phyloP scores from a whole-genome alignment of 1,139 yeast species.

The Zygosaccharomyces pseudobailii region DNA sequence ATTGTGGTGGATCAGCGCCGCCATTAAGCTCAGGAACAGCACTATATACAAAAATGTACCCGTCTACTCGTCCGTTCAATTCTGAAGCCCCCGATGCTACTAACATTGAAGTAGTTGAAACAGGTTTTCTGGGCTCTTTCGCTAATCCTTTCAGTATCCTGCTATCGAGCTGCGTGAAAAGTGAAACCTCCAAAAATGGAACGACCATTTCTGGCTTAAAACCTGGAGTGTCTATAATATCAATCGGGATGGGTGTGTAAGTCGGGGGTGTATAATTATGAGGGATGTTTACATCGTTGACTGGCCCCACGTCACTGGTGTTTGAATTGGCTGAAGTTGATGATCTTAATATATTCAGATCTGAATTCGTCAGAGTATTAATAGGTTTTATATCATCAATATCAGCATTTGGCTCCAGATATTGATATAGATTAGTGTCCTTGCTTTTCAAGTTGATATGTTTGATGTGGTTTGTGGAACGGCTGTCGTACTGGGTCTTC shows the following conservation, averaged over 20 bases:
- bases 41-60: constrained; percentile 63
- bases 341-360: constrained; percentile 9
- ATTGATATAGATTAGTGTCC: constrained; percentile 11
- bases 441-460: constrained; percentile 15
- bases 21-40: constrained; percentile 52
- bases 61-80: constrained; percentile 67
- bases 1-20: constrained; percentile 45
- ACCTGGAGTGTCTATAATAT: constrained; percentile 68
- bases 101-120: constrained; percentile 59
- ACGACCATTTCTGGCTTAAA: constrained; percentile 60
- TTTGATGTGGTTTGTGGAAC: constrained; percentile 19
- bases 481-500: constrained; percentile 16
- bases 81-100: constrained; percentile 79
- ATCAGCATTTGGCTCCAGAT: constrained; percentile 6
- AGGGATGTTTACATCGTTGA: constrained; percentile 11
- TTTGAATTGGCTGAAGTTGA: constrained; percentile 1
- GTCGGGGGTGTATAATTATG: constrained; percentile 40
- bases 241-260: constrained; percentile 57
- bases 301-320: not conserved
- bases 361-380: constrained; percentile 24
- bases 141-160: constrained; percentile 59
- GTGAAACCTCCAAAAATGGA: constrained; percentile 68
- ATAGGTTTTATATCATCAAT: constrained; percentile 15
- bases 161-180: constrained; percentile 56
- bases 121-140: constrained; percentile 59